These are phyloP conservation scores for Trichocladium antarcticum DNA, from an alignment of 495 filamentous ascomycete species.

Conservation along the genomic window DNA sequence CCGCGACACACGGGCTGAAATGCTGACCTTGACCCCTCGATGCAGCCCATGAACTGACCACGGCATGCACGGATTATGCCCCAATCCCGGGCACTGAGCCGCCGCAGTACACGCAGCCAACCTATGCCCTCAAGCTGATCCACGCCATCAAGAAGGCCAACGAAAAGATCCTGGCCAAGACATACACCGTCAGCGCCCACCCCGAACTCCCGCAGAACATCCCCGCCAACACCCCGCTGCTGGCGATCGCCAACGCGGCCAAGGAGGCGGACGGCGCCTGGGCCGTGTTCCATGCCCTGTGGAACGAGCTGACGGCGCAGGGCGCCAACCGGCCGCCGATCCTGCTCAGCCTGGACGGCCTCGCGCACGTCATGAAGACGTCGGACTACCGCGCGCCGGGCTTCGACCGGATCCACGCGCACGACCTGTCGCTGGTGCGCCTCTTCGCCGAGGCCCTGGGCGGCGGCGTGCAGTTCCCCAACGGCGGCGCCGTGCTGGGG, in stretches of 20 bases:
- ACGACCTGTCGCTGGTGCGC: slow-evolving; percentile 67
- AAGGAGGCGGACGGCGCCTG: slow-evolving; percentile 66
- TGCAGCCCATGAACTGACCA: slow-evolving; percentile 69
- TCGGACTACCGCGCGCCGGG: slow-evolving; percentile 59
- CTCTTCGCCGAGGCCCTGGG: slow-evolving; percentile 61
- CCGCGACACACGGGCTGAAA: not conserved
- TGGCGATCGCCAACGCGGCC: slow-evolving; percentile 57
- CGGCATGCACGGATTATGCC: slow-evolving; percentile 66
- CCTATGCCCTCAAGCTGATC: slow-evolving; percentile 62
- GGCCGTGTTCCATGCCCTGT: slow-evolving; percentile 71
- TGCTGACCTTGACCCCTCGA: slow-evolving; percentile 4
- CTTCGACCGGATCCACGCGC: slow-evolving; percentile 69
- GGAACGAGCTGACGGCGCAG: slow-evolving; percentile 55
- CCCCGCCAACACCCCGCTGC: slow-evolving; percentile 50
- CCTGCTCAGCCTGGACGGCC: slow-evolving; percentile 64
- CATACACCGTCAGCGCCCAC: slow-evolving; percentile 50
- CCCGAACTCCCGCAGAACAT: slow-evolving; percentile 45
- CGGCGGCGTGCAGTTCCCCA: slow-evolving; percentile 48
- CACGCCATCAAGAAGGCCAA: slow-evolving; percentile 62
- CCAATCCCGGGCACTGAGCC: slow-evolving; percentile 46
- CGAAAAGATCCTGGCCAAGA: slow-evolving; percentile 46
- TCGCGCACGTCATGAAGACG: slow-evolving; percentile 64
- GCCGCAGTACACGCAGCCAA: slow-evolving; percentile 62
- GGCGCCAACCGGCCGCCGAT: slow-evolving; percentile 62
- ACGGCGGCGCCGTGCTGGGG: slow-evolving; percentile 70